These are phyloP conservation scores for Salvia hispanica DNA, from an alignment of 257 asterid species.

Conservation along the genomic window DNA sequence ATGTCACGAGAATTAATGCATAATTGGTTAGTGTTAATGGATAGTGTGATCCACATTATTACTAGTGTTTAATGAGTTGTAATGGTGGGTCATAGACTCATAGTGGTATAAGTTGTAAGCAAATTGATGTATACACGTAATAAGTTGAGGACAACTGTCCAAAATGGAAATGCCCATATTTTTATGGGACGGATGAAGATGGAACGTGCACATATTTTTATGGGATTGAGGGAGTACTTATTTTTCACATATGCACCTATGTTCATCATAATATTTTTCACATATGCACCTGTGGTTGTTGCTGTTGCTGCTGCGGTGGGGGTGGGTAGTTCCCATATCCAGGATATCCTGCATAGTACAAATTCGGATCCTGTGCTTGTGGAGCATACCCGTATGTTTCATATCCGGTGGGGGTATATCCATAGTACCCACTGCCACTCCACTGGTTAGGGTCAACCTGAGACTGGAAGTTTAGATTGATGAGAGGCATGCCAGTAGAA, in stretches of 20 bases:
- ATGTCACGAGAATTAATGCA: too few relatives aligned
- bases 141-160: too few relatives aligned
- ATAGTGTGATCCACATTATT: too few relatives aligned
- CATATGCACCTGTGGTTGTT: constrained; percentile 58
- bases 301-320: constrained; percentile 54
- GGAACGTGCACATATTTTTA: too few relatives aligned
- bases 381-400: constrained; percentile 77
- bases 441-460: constrained; percentile 61
- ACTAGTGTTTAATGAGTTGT: too few relatives aligned
- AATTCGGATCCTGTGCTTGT: constrained; percentile 69
- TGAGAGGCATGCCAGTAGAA: constrained; percentile 1
- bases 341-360: constrained; percentile 80
- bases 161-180: too few relatives aligned
- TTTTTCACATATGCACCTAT: too few relatives aligned
- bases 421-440: constrained; percentile 67
- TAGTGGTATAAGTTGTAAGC: too few relatives aligned
- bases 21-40: too few relatives aligned
- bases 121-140: background rate
- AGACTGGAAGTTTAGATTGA: constrained; percentile 17
- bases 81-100: too few relatives aligned
- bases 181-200: too few relatives aligned
- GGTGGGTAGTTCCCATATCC: constrained; percentile 67
- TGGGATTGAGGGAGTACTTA: too few relatives aligned
- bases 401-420: constrained; percentile 65
- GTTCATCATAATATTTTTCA: background rate